phyloP scores from a whole-genome alignment of 2,329 filamentous ascomycete species.

The Colletotrichum sublineola region DNA sequence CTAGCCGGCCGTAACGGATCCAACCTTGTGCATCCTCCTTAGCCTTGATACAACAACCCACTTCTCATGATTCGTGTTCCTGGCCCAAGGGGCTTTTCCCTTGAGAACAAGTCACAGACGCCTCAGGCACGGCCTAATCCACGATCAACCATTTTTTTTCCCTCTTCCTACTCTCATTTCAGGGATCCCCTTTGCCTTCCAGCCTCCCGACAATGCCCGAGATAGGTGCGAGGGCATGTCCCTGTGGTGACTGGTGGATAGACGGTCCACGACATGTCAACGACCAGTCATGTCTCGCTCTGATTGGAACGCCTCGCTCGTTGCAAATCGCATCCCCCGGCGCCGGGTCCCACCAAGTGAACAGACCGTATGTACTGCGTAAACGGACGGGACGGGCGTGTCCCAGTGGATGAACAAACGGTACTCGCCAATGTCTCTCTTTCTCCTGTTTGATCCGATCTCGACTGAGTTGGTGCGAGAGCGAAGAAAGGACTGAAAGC shows the following conservation, averaged over 20 bases:
- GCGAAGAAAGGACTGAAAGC: constrained; percentile 19
- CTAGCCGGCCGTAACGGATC: constrained; percentile 31
- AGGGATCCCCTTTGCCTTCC: constrained; percentile 31
- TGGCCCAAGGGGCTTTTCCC: constrained; percentile 23
- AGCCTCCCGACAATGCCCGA: constrained; percentile 42
- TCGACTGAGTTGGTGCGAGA: background rate
- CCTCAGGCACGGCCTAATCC: constrained; percentile 17
- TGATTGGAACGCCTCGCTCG: constrained; percentile 41
- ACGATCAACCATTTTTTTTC: constrained; percentile 19
- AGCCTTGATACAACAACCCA: constrained; percentile 39
- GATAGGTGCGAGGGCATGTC: constrained; percentile 40
- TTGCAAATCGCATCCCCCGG: constrained; percentile 30
- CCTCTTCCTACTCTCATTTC: constrained; percentile 4
- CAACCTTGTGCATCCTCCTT: constrained; percentile 25
- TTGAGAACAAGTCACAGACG: constrained; percentile 4
- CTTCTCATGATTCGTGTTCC: constrained; percentile 42
- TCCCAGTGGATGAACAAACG: constrained; percentile 15
- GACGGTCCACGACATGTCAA: constrained; percentile 40
- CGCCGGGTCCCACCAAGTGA: constrained; percentile 35
- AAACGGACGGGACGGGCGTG: constrained; percentile 5
- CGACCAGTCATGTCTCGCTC: constrained; percentile 34
- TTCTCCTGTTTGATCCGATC: constrained; percentile 40
- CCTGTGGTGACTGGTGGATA: constrained; percentile 17
- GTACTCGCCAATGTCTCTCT: constrained; percentile 34
- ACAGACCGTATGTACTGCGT: background rate